A percentile compares a stretch with the other conserved stretches of the same genome.
Evolutionary conservation across 2,329 filamentous ascomycete genomes (phyloP).

Genomic region (Penicillium vulpinum): DNA sequence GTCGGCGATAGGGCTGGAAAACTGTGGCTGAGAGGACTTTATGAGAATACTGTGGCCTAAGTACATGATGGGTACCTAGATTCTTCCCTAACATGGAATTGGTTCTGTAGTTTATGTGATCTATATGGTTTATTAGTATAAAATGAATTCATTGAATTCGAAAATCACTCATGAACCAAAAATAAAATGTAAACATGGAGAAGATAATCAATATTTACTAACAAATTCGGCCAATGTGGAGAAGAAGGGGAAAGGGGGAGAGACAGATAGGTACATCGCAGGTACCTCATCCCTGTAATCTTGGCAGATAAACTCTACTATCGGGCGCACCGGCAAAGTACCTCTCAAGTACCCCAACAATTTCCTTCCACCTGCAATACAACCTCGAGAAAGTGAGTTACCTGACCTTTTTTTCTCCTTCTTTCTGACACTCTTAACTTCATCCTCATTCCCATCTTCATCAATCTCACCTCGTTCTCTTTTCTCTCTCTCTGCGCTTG

Average conservation of each 20-base stretch:
- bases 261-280: slow-evolving; percentile 4
- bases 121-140: not conserved
- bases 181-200: not conserved
- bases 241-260: slow-evolving; percentile 6
- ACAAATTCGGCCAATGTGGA: slow-evolving; percentile 1
- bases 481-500: not conserved
- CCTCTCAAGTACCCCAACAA: slow-evolving; percentile 9
- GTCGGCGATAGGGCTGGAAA: slow-evolving; percentile 18
- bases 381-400: slow-evolving; percentile 6
- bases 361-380: slow-evolving; percentile 6
- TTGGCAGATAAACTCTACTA: slow-evolving; percentile 5
- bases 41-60: not conserved
- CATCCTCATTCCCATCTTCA: not conserved
- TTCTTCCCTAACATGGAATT: not conserved
- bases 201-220: not conserved
- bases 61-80: not conserved
- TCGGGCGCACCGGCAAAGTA: slow-evolving; percentile 5
- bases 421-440: not conserved
- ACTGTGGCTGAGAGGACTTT: slow-evolving; percentile 12
- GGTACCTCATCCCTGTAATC: slow-evolving; percentile 10
- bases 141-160: not conserved
- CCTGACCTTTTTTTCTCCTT: slow-evolving; percentile 17
- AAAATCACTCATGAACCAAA: not conserved
- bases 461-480: not conserved
- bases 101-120: too few species aligned